Percentiles rank a stretch among this genome's conserved stretches.
phyloP scores from a whole-genome alignment of 1,284 basidiomycete species.

The Rhodotorula sp. region DNA sequence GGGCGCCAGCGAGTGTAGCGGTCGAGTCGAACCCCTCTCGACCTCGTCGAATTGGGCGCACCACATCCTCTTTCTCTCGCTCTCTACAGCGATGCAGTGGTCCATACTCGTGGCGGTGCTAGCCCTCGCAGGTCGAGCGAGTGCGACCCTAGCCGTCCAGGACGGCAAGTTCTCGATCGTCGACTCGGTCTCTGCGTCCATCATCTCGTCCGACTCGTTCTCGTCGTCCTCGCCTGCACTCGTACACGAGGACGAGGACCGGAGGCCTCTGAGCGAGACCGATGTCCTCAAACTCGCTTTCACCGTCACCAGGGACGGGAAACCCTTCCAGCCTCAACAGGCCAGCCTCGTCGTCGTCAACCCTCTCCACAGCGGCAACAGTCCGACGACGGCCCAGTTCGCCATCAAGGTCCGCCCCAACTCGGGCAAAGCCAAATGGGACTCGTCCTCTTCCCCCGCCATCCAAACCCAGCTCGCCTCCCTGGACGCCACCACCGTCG shows the following conservation, averaged over 20 bases:
- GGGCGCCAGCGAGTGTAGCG: too few species aligned
- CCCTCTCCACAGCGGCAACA: neutral
- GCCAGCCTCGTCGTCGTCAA: constrained; percentile 20
- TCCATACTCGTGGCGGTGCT: neutral
- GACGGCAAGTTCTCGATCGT: constrained; percentile 30
- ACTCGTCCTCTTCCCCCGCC: constrained; percentile 18
- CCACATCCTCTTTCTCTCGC: too few species aligned
- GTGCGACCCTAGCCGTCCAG: constrained; percentile 9
- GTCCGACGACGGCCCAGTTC: constrained; percentile 6
- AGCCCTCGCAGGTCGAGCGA: neutral
- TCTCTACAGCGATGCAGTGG: neutral
- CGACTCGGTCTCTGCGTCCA: constrained; percentile 24
- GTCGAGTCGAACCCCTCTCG: too few species aligned
- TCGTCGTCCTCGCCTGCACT: neutral
- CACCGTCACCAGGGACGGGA: constrained; percentile 9
- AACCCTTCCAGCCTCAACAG: constrained; percentile 28
- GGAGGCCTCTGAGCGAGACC: neutral
- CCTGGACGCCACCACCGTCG: constrained; percentile 11
- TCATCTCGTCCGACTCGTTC: constrained; percentile 9
- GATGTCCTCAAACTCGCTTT: constrained; percentile 37
- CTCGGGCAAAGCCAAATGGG: constrained; percentile 31
- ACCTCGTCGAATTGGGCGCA: too few species aligned
- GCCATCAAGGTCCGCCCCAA: constrained; percentile 26
- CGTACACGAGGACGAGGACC: neutral
- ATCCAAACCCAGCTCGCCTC: constrained; percentile 11